Evolutionary conservation across 1,284 basidiomycete genomes (phyloP), one percentile per base, ranked within the genome.

Genomic region (Cronartium ribicola): DNA sequence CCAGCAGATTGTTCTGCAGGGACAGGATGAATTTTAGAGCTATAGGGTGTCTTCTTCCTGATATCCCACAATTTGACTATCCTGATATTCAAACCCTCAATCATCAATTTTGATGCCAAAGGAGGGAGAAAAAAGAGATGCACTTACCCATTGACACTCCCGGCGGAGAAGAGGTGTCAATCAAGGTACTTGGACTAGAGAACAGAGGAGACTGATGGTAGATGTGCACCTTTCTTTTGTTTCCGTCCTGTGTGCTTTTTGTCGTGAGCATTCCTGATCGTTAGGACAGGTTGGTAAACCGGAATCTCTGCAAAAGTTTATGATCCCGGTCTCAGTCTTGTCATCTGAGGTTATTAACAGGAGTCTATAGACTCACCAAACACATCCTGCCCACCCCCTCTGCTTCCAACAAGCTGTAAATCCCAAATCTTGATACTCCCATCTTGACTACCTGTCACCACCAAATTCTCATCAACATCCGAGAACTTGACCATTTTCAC

Each of bases 391-490:
- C 65, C 59, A 48, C 43, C 48, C 14, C 8, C 5, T 41, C 48
- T 48, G 5, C 36, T 17, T 41, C 62, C 69, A 57, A 64, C 40
- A 39, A 59, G 57, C 43, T 62, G 51, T n/a, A 65, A 48, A 59
- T 72, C 69, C 69, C 69, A 72, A 22, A 72, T 41, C n/a, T 72
- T 72, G 62, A 72, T 72, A 51, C 44, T 41, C 22, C 69, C 69
- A 41, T 65, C 62, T 5, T 55, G 41, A 57, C 44, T 51, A 29
- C 69, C 69, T 0, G 69, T 72, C 44, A 65, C 48, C 37, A 72
- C 20, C 3, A 72, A 63, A 11, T 65, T 22, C 36, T 65, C 46
- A 72, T 72, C 63, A 13, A 29, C 20, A 6, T 61, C n/a, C 8
- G 61, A 72, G 22, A 72, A 72, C 13, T 72, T 62, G 14, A 72